Evolutionary conservation across 768 basidiomycete species (phyloP), one percentile per base, ranked within the genome.

Genomic region (Rhodosporidiobolus odoratus): DNA sequence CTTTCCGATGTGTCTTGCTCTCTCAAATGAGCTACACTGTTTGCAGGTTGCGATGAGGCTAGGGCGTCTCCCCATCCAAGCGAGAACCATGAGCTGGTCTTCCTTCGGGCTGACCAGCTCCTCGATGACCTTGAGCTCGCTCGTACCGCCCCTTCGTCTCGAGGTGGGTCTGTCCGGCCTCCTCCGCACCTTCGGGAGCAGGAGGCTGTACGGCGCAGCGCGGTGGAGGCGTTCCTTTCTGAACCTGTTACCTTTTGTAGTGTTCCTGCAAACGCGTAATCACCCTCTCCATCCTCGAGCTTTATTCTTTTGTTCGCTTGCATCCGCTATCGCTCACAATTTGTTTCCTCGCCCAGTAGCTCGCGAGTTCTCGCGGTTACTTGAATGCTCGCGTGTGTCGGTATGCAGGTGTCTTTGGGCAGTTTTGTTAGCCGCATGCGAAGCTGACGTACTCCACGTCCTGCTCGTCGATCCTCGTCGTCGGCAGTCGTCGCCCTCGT

Each of bases 201-300:
- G 40, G 61, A 47, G 62, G 62, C 58, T 69, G 68, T 69, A 58
- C 68, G 53, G 47, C 68, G 68, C 52, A 52, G 68, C 62, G 68
- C 62, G 68, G 68, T 64, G 68, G 68, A 69, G 59, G 68, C 62
- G 68, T 50, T 58, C 62, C 62, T 57, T 56, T 58, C 68, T 69
- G 68, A 69, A 58, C 38, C 68, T 64, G 68, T 63, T 58, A 34
- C 45, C 48, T 21, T 21, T 27, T n/a, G 48, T 62, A 50, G 61
- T 62, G 32, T n/a, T 27, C n/a, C 35, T 35, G 2, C 56, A 17
- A 10, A n/a, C 32, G 8, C 53, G 5, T 17, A 25, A 27, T 41
- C 12, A 8, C 16, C 12, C 21, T 40, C 17, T 25, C 6, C 59
- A 3, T 45, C 25, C 21, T 60, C 45, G 32, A 3, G 34, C 8